Evolutionary conservation across 768 basidiomycete genomes (phyloP).

Genomic region (Infundibulicybe gibba): DNA sequence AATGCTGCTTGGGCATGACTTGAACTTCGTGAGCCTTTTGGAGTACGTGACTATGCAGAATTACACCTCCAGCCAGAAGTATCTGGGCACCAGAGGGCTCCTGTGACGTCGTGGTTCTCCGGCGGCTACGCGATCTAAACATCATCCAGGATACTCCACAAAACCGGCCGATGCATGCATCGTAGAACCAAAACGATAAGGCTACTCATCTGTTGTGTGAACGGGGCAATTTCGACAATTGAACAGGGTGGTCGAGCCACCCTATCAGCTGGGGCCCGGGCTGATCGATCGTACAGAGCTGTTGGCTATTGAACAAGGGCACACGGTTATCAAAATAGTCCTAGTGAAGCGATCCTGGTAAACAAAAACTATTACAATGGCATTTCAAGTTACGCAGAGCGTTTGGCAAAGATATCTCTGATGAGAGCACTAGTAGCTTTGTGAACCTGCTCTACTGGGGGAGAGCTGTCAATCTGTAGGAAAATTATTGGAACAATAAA

Average conservation of each 20-base stretch:
- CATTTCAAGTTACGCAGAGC: too few species aligned
- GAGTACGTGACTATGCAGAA: too few species aligned
- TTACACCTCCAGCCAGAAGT: slow-evolving; percentile 57
- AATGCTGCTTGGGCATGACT: too few species aligned
- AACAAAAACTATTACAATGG: too few species aligned
- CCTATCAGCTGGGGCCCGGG: too few species aligned
- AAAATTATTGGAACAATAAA: background rate
- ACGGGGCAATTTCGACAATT: slow-evolving; percentile 68
- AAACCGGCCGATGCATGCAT: slow-evolving; percentile 23
- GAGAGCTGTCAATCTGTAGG: slow-evolving; percentile 63
- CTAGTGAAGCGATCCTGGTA: too few species aligned
- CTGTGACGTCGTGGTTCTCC: slow-evolving; percentile 74
- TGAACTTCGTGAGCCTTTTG: too few species aligned
- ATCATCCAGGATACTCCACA: slow-evolving; percentile 35
- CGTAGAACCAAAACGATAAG: slow-evolving; percentile 55
- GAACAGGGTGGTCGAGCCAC: slow-evolving; percentile 54
- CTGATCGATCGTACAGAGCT: too few species aligned
- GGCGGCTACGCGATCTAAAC: slow-evolving; percentile 63
- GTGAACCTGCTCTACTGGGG: too few species aligned
- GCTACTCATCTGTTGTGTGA: slow-evolving; percentile 75
- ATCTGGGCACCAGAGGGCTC: slow-evolving; percentile 40
- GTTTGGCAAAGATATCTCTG: too few species aligned
- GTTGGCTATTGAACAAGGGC: slow-evolving; percentile 31
- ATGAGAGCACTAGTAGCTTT: too few species aligned
- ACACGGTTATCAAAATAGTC: slow-evolving; percentile 3